phyloP scores from a whole-genome alignment of 73 alveolate species.

The Paramecium sonneborni region DNA sequence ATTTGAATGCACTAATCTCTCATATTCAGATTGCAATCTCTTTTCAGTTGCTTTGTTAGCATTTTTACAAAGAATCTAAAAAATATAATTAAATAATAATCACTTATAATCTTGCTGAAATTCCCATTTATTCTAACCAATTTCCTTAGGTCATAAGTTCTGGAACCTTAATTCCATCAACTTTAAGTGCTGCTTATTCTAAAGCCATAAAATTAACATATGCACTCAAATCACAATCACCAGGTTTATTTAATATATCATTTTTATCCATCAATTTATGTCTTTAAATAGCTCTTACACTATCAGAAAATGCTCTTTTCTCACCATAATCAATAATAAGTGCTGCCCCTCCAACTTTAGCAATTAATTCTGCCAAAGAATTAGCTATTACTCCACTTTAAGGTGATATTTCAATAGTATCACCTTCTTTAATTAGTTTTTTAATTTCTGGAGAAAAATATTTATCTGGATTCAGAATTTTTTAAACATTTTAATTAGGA shows the following conservation, averaged over 20 bases:
- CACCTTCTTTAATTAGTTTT: slow-evolving; percentile 77
- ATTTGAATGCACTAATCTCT: slow-evolving; percentile 76
- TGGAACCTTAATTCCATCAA: slow-evolving; percentile 63
- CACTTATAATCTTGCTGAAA: slow-evolving; percentile 73
- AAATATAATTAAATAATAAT: not conserved
- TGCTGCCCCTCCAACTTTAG: slow-evolving; percentile 74
- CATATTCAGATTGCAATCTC: slow-evolving; percentile 73
- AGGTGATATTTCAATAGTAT: slow-evolving; percentile 83
- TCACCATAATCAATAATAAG: slow-evolving; percentile 92
- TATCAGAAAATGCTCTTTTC: slow-evolving; percentile 82
- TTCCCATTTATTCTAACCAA: slow-evolving; percentile 87
- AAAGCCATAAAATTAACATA: slow-evolving; percentile 85
- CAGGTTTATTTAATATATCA: slow-evolving; percentile 77
- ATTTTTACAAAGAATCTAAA: slow-evolving; percentile 56
- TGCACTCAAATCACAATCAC: slow-evolving; percentile 85
- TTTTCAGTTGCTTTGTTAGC: slow-evolving; percentile 47
- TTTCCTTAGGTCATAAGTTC: slow-evolving; percentile 84
- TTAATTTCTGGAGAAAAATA: slow-evolving; percentile 71
- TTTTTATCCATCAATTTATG: slow-evolving; percentile 76
- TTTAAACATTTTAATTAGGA: slow-evolving; percentile 72
- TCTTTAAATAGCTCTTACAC: slow-evolving; percentile 79
- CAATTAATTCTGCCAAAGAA: slow-evolving; percentile 71
- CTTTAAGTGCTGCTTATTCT: slow-evolving; percentile 65
- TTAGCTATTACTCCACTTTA: slow-evolving; percentile 59
- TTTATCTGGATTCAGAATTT: slow-evolving; percentile 83